Evolutionary conservation across 192 early-diverging fungal genomes (phyloP), one percentile per base, ranked within the genome.

Genomic region (Phycomyces blakesleeanus): DNA sequence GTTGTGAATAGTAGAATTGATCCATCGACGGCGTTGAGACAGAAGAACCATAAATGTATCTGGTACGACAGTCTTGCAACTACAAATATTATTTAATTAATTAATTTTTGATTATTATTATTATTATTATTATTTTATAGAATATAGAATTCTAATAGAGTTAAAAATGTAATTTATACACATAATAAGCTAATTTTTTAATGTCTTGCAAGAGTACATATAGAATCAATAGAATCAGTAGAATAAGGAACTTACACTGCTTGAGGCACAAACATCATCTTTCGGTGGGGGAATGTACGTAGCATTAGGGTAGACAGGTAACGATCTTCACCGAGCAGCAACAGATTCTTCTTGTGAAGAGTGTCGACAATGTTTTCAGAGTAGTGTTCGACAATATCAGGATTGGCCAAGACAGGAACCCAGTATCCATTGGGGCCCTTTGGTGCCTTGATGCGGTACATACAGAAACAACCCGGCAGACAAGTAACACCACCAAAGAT

Each of bases 231-330:
- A n/a, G n/a, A n/a, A n/a, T n/a, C n/a, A n/a, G n/a, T n/a, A n/a
- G n/a, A 38, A 20, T 10, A 24, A 21, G 8, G 21, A 27, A 64
- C 63, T 65, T 57, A 65, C 55, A 94, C 87, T 0, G 95, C 92
- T 52, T 88, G 87, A 12, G 95, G 93, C 7, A 93, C 84, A 85
- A 96, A 98, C 71, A 97, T 85, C 88, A 94, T 93, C 72, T 93
- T 89, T 55, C 95, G 91, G 65, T 94, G 91, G 40, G 95, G 93
- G 82, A 98, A 98, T 18, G 88, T 92, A 15, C 84, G 69, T 60
- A 98, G 78, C 93, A 98, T 94, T 24, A 98, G 85, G n/a, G 94
- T 96, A 11, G 93, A 85, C 60, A 98, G 80, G 79, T 89, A 97
- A 29, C 95, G 93, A 78, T 98, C 95, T 74, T 98, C 95, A 38